Base-by-base conservation (phyloP, 2,329 filamentous ascomycete species). In the Ophiosphaerella korrae region DNA sequence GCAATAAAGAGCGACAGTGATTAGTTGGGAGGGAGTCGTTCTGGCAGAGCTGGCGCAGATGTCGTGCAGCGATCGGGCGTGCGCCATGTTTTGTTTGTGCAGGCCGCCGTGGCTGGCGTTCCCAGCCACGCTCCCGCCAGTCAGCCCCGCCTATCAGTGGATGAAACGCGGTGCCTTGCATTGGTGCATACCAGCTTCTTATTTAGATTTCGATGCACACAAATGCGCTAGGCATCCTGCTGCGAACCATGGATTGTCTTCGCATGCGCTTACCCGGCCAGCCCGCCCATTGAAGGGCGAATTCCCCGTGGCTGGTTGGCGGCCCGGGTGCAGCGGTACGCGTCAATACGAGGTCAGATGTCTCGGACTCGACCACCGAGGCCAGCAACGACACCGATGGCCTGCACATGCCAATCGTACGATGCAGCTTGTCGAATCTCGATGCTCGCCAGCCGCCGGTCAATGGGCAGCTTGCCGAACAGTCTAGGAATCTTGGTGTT, bases 91-190 rank as follows among this genome's bases (percentile, higher is more conserved):
- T 48, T 51, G 50, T 44, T 52, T 54, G 50, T 48, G 48, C 42
- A 52, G 53, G 47, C 52, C 49, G 43, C 13, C 45, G 62, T 64
- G 60, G 60, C 62, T 64, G 57, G 63, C n/a, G 16, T 12, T 21
- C 46, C 59, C 61, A 59, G 48, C 63, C 62, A 54, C 60, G 16
- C 44, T 45, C 36, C 12, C 48, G 37, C 40, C 29, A 43, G 34
- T 18, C 26, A 29, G 34, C 48, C 56, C 53, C 53, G 42, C 41
- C 41, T 13, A 34, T 6, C 13, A 31, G 26, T 7, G 12, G 7
- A 9, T 21, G 12, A 24, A n/a, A 26, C 37, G 16, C 23, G 1
- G 40, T 26, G 38, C 45, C 50, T 41, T 41, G 41, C 52, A 51
- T 50, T 24, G 41, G 5, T 39, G 14, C 21, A 34, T 7, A 13